Evolutionary conservation across 805 yeast species (phyloP), one percentile per base, ranked within the genome.

Genomic region (Yarrowia phangngaensis): DNA sequence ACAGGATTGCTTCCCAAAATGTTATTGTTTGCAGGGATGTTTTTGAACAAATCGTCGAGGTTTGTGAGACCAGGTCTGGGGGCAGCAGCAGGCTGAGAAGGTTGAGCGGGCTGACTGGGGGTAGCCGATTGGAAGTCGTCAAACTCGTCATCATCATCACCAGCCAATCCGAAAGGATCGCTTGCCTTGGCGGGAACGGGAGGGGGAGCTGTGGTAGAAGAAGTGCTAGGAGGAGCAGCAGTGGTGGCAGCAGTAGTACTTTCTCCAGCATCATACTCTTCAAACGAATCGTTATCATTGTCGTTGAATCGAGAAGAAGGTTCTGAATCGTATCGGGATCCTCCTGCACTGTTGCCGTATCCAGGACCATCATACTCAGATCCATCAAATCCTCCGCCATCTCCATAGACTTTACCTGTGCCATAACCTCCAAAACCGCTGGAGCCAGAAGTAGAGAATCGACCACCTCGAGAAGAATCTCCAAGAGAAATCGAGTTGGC

Each of bases 41-140:
- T 30, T 23, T 30, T 41, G 29, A 58, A 58, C 40, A 58, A 46
- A 27, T 54, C 61, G 11, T 56, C 57, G 8, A 58, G 38, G 38
- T 32, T 47, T 31, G 54, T 36, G 35, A 28, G 52, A 1, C 35
- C 34, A 6, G 34, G 38, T 19, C 22, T 29, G 46, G 45, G 13
- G 19, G 34, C 20, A 8, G 50, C 20, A 19, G 51, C 15, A 11
- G 51, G 13, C 28, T 33, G 11, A 13, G 31, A 15, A 17, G 55
- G 40, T 22, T 55, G 28, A 8, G 60, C 36, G 4, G 59, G 28
- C 6, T 60, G n/a, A 8, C 50, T 27, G 11, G 76, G 72, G 13
- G 79, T 76, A n/a, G 82, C 80, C 33, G 70, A 60, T 60, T 79
- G 82, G 71, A 79, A 79, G 56, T 79, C 84, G 55, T 76, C 83